These are phyloP conservation scores for Leptographium lundbergii DNA, from an alignment of 2,329 filamentous ascomycete genomes.

Conservation along the genomic window DNA sequence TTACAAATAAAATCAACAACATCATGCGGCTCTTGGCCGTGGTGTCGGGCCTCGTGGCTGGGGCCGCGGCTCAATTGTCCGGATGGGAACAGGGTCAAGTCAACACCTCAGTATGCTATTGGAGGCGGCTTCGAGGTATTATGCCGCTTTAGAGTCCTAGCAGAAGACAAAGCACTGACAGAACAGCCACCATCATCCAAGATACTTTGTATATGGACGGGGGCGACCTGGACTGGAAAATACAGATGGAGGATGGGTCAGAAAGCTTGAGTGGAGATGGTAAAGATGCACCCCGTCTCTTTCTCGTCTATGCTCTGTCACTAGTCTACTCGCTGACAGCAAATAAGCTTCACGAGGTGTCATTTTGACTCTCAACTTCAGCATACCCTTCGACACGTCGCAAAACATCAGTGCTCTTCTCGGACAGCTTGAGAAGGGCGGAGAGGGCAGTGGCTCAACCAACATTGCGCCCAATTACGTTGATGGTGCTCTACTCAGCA, in stretches of 20 bases:
- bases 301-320: background rate
- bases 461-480: conserved; percentile 42
- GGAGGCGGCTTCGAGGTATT: conserved; percentile 34
- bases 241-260: conserved; percentile 32
- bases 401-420: conserved; percentile 43
- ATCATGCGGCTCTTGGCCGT: background rate
- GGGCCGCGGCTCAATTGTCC: conserved; percentile 28
- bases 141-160: background rate
- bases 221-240: conserved; percentile 41
- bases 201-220: conserved; percentile 57
- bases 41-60: conserved; percentile 16
- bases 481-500: conserved; percentile 53
- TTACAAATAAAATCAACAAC: too few relatives aligned
- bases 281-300: conserved; percentile 20
- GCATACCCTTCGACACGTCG: conserved; percentile 37
- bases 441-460: conserved; percentile 30
- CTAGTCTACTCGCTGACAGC: background rate
- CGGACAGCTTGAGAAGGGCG: conserved; percentile 31
- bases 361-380: conserved; percentile 47
- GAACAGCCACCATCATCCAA: conserved; percentile 40
- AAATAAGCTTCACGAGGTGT: conserved; percentile 38
- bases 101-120: conserved; percentile 47
- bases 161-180: background rate
- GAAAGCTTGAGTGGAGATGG: conserved; percentile 21
- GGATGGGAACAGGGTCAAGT: conserved; percentile 39